phyloP scores from a whole-genome alignment of 768 basidiomycete genomes.

The Lentinus brumalis region DNA sequence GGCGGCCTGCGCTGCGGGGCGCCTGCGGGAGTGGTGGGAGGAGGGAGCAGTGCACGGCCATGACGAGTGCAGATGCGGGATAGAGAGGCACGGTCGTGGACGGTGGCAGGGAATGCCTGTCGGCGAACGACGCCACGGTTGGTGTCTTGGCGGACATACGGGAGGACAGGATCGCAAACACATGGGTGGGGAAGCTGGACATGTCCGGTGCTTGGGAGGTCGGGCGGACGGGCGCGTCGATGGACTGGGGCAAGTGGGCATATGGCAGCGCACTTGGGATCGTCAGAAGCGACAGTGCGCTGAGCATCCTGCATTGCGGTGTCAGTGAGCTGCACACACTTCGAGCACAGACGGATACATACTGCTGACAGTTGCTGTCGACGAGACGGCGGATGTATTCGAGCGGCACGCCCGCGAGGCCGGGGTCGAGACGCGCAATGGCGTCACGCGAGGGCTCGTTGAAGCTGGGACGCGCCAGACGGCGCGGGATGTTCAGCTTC shows the following conservation, averaged over 20 bases:
- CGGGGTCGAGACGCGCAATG: conserved; percentile 55
- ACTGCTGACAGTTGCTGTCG: conserved; percentile 30
- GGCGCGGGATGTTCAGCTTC: conserved; percentile 74
- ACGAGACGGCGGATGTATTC: conserved; percentile 59
- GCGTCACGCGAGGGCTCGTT: conserved; percentile 61
- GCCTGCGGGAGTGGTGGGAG: conserved; percentile 56
- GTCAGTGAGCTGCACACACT: not conserved
- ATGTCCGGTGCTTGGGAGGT: conserved; percentile 21
- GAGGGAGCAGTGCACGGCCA: conserved; percentile 68
- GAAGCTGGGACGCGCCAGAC: conserved; percentile 65
- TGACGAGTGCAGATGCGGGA: conserved; percentile 69
- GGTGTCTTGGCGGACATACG: conserved; percentile 31
- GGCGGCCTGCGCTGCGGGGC: conserved; percentile 28
- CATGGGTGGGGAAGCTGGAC: conserved; percentile 26
- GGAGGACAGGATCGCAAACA: conserved; percentile 42
- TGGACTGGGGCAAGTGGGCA: conserved; percentile 27
- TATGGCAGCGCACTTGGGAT: conserved; percentile 29
- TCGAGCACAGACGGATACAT: conserved; percentile 1
- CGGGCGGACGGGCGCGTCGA: conserved; percentile 31
- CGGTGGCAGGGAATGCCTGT: conserved; percentile 24
- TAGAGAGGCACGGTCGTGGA: conserved; percentile 46
- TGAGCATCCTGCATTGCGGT: conserved; percentile 23
- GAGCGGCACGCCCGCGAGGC: conserved; percentile 55
- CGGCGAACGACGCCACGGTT: conserved; percentile 29
- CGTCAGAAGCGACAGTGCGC: conserved; percentile 27